Evolutionary conservation across 2,329 filamentous ascomycete species (phyloP), one percentile per base, ranked within the genome.

Genomic region (Aspergillus neoniger): DNA sequence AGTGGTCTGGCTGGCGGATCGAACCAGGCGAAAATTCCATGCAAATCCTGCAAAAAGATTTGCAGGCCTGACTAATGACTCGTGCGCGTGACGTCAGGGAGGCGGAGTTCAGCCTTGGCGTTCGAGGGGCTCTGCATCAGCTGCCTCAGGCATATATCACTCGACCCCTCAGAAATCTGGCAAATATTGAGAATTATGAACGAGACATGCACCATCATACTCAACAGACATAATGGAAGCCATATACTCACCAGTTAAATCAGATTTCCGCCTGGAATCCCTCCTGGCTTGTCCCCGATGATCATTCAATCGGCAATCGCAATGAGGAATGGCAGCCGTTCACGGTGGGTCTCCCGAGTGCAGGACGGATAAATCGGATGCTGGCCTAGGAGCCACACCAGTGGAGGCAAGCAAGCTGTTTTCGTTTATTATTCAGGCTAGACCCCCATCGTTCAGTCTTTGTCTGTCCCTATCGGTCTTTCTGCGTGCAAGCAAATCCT

Each of bases 321-420:
- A 10, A 47, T 23, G n/a, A 43, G 12, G 25, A 28, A 19, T 44
- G 53, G 41, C 41, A 55, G 53, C 53, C 53, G 53, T 55, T 55
- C 41, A 21, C 25, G 41, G 53, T 55, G 53, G 53, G 53, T 39
- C 47, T 50, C 47, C 47, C 53, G 39, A 23, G 53, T 9, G 53
- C 41, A 55, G 41, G n/a, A 55, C 53, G 53, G 53, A 55, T 55
- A 55, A 55, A 44, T 55, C 53, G 53, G 53, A 47, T 44, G 41
- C 23, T 30, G 25, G 21, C 39, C 41, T 17, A 19, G 32, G 53
- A 15, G 53, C n/a, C 53, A 32, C 19, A 14, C 8, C 25, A 15
- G 39, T 53, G 51, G 51, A 39, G 39, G 38, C 41, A 23, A 38
- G 23, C 15, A n/a, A 47, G n/a, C 47, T 30, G 47, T 50, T 30